Evolutionary conservation across 352 stramenopile species (phyloP).

Genomic region (Globisporangium ultimum): DNA sequence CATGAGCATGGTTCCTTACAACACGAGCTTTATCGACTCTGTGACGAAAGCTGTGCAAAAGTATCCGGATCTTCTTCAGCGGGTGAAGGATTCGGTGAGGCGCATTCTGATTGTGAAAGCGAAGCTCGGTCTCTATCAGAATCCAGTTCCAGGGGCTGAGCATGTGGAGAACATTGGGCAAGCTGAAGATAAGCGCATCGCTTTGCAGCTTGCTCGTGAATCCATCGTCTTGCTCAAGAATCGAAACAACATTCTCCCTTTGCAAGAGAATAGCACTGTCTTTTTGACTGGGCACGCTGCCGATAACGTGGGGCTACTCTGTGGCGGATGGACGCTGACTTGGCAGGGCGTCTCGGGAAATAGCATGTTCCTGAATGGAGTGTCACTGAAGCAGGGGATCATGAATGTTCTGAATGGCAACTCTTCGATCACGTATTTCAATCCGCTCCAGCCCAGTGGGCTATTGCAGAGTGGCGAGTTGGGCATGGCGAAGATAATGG

Average conservation of each 20-base stretch:
- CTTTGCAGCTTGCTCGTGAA: constrained; percentile 70
- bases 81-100: constrained; percentile 50
- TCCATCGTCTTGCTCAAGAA: constrained; percentile 88
- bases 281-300: constrained; percentile 67
- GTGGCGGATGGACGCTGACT: constrained; percentile 78
- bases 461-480: too few species aligned
- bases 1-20: constrained; percentile 87
- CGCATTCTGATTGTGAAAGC: constrained; percentile 75
- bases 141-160: constrained; percentile 41
- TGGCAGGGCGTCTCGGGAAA: constrained; percentile 85
- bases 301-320: constrained; percentile 71
- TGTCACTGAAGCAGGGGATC: too few species aligned
- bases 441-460: too few species aligned
- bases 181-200: constrained; percentile 43
- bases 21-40: constrained; percentile 52
- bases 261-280: constrained; percentile 32
- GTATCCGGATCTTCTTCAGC: constrained; percentile 27
- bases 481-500: too few species aligned
- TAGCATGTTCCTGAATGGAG: too few species aligned
- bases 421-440: too few species aligned
- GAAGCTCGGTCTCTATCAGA: constrained; percentile 68
- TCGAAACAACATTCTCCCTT: constrained; percentile 43
- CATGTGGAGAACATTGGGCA: constrained; percentile 46
- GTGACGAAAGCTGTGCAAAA: constrained; percentile 29
- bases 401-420: too few species aligned